These are phyloP conservation scores for Spencermartinsiella ligniputridi DNA, from an alignment of 1,139 yeast genomes.

Conservation along the genomic window DNA sequence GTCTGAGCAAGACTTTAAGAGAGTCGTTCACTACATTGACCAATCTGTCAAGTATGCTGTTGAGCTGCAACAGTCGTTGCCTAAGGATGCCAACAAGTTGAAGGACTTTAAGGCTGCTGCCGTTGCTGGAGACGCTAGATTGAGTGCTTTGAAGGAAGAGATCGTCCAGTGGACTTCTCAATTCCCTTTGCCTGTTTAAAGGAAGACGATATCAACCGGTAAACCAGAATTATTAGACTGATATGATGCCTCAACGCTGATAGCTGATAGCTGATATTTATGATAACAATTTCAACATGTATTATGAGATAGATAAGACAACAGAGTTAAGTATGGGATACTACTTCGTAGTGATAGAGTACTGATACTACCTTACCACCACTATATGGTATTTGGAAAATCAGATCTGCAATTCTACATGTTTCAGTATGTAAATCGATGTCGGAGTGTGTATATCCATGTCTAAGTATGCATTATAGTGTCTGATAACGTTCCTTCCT, in stretches of 20 bases:
- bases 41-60: constrained; percentile 76
- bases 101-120: constrained; percentile 85
- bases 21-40: constrained; percentile 75
- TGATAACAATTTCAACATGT: not conserved
- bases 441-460: too few species aligned
- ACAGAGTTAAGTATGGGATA: too few species aligned
- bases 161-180: constrained; percentile 89
- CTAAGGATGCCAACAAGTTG: constrained; percentile 82
- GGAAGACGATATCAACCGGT: not conserved
- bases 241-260: constrained; percentile 2
- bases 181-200: constrained; percentile 72
- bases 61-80: constrained; percentile 67
- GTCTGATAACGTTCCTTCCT: too few species aligned
- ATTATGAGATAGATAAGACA: too few species aligned
- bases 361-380: too few species aligned
- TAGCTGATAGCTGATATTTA: too few species aligned
- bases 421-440: too few species aligned
- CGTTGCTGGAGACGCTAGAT: constrained; percentile 58
- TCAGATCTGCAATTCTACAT: too few species aligned
- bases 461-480: too few species aligned
- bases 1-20: constrained; percentile 67
- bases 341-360: too few species aligned
- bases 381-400: too few species aligned
- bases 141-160: constrained; percentile 66
- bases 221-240: constrained; percentile 3